Evolutionary conservation across 75 land plant genomes (phyloP).

Genomic region (Picea sitchensis): DNA sequence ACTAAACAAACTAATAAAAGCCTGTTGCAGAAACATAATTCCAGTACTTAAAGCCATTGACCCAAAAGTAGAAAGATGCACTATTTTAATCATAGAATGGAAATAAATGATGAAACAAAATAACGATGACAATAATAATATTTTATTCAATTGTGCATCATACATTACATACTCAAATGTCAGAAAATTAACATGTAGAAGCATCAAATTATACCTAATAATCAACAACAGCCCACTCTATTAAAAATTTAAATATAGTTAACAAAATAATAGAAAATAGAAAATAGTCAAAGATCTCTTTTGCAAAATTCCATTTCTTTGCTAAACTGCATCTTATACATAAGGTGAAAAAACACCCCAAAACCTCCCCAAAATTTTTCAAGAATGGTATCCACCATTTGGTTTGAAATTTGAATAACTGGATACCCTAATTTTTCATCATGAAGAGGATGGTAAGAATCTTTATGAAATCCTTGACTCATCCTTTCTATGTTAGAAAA

Average conservation of each 20-base stretch:
- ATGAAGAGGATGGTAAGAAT: neutral
- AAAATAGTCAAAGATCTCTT: neutral
- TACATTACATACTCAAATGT: neutral
- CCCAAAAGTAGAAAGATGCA: too few species aligned
- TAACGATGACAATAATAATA: neutral
- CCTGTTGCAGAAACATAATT: neutral
- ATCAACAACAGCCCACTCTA: neutral
- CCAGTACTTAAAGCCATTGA: neutral
- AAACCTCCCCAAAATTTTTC: neutral
- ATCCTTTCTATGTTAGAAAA: neutral
- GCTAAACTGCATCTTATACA: neutral
- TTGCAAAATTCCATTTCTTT: neutral
- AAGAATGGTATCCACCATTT: neutral
- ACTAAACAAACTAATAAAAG: neutral
- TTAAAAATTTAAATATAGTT: too few species aligned
- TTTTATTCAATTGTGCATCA: neutral
- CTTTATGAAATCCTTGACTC: neutral
- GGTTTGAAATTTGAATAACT: neutral
- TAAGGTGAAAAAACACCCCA: neutral
- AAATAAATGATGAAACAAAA: neutral
- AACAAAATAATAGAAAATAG: neutral
- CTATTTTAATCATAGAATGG: neutral
- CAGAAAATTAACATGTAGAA: neutral
- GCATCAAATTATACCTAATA: neutral
- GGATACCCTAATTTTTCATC: neutral